These are phyloP conservation scores for Eucalyptus camaldulensis DNA, from an alignment of 345 rosid genomes.

Conservation along the genomic window DNA sequence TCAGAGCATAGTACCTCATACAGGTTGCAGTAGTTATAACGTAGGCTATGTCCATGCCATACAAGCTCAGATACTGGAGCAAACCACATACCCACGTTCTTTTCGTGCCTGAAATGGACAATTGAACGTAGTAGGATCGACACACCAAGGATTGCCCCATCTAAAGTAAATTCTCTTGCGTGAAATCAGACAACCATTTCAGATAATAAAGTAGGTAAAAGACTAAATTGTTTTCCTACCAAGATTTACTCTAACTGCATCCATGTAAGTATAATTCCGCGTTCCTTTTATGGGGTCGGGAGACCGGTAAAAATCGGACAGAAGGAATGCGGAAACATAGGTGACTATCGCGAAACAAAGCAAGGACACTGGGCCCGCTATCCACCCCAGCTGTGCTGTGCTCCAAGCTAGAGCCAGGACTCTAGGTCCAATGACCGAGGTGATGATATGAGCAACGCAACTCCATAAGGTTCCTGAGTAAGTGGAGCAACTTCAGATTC, in stretches of 20 bases:
- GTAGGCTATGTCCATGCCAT: constrained; percentile 32
- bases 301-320: constrained; percentile 36
- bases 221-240: not conserved
- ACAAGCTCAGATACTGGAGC: constrained; percentile 17
- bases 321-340: constrained; percentile 22
- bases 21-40: constrained; percentile 32
- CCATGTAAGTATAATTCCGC: constrained; percentile 3
- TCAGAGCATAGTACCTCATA: constrained; percentile 18
- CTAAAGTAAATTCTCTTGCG: not conserved
- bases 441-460: constrained; percentile 23
- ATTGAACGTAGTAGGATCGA: not conserved
- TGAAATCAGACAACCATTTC: not conserved
- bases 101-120: constrained; percentile 14
- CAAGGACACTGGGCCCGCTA: constrained; percentile 31
- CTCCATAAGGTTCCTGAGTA: constrained; percentile 43
- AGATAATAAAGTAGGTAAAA: not conserved
- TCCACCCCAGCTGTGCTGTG: constrained; percentile 55
- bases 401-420: not conserved
- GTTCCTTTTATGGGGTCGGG: constrained; percentile 20
- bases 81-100: constrained; percentile 19
- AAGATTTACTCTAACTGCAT: constrained; percentile 24
- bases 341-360: constrained; percentile 33
- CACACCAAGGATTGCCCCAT: not conserved
- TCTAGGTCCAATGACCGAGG: constrained; percentile 30
- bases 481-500: not conserved